Percentiles rank a stretch among this genome's conserved stretches.
Conservation (phyloP, 805 yeast genomes). For the Candida manassasensis region DNA sequence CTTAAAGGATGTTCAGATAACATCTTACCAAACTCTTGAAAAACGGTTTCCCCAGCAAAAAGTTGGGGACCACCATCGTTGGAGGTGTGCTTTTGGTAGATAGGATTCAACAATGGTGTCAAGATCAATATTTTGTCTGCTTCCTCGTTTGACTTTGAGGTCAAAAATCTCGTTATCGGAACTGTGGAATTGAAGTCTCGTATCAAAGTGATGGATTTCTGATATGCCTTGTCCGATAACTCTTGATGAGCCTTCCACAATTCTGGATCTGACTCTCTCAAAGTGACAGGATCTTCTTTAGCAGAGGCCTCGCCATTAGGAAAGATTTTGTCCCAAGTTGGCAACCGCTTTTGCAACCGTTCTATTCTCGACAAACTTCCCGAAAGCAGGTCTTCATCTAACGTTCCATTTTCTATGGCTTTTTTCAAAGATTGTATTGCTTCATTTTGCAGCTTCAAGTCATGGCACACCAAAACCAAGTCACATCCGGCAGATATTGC, state of each 20-base stretch:
- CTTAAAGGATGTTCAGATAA: constrained; percentile 33
- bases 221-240: constrained; percentile 44
- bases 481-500: constrained; percentile 66
- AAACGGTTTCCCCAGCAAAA: constrained; percentile 47
- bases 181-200: constrained; percentile 48
- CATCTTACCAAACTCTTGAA: constrained; percentile 46
- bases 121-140: constrained; percentile 28
- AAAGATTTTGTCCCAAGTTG: constrained; percentile 44
- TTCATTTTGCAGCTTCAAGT: constrained; percentile 49
- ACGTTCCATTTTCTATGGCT: constrained; percentile 36
- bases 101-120: constrained; percentile 36
- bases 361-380: constrained; percentile 42
- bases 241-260: constrained; percentile 39
- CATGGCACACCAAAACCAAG: constrained; percentile 58
- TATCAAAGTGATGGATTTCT: constrained; percentile 47
- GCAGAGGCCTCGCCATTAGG: constrained; percentile 27
- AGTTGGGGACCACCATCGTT: constrained; percentile 13
- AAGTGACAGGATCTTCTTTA: constrained; percentile 14
- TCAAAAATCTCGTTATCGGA: constrained; percentile 43
- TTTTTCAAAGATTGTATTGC: constrained; percentile 43
- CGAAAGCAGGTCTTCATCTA: constrained; percentile 39
- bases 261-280: constrained; percentile 22
- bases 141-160: constrained; percentile 24
- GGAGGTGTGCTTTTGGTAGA: constrained; percentile 18
- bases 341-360: constrained; percentile 35